These are phyloP conservation scores for Nicotiana rustica DNA, from an alignment of 305 asterid genomes.

Conservation along the genomic window DNA sequence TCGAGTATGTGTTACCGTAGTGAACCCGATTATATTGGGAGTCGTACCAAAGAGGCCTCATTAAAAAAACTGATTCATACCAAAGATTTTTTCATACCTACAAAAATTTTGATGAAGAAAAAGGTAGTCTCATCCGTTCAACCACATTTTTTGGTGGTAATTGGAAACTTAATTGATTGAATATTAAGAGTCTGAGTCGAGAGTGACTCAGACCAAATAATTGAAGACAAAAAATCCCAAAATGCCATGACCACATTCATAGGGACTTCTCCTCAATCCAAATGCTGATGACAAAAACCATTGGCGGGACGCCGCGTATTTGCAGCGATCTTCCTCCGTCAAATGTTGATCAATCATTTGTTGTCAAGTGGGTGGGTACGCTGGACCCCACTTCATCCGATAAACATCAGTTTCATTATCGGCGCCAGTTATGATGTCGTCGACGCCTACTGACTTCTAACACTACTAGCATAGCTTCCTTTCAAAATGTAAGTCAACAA, in stretches of 20 bases:
- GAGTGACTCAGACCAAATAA: constrained; percentile 33
- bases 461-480: background rate
- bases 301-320: constrained; percentile 49
- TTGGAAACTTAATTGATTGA: background rate
- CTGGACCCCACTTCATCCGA: constrained; percentile 51
- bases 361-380: background rate
- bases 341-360: background rate
- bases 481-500: too few relatives aligned
- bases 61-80: too few relatives aligned
- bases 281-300: constrained; percentile 31
- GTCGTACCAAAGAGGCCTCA: too few relatives aligned
- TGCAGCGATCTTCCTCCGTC: background rate
- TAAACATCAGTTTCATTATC: constrained; percentile 37
- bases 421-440: background rate
- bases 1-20: too few relatives aligned
- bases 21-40: too few relatives aligned
- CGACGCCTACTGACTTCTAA: too few relatives aligned
- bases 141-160: too few relatives aligned
- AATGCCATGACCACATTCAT: constrained; percentile 19
- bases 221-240: background rate
- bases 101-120: too few relatives aligned
- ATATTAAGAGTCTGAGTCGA: background rate
- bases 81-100: too few relatives aligned
- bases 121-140: too few relatives aligned
- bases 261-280: background rate